Evolutionary conservation across 768 basidiomycete species (phyloP).

Genomic region (Dictyophora rubrovolvata): DNA sequence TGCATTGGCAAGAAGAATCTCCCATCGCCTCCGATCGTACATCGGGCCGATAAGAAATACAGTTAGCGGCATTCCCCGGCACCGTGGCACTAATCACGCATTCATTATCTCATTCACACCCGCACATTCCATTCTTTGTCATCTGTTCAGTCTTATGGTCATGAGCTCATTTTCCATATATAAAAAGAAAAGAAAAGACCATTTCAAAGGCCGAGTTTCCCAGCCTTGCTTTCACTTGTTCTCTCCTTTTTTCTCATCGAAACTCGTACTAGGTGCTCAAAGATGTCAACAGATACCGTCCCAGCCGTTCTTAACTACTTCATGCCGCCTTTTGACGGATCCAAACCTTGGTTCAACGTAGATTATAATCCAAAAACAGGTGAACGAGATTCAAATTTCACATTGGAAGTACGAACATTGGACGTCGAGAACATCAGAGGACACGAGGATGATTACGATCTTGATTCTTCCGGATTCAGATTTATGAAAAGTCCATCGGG

Average conservation of each 20-base stretch:
- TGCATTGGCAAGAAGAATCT: too few relatives aligned
- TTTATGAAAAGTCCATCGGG: slow-evolving; percentile 21
- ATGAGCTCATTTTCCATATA: too few relatives aligned
- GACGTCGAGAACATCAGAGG: slow-evolving; percentile 26
- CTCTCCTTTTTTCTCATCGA: neutral
- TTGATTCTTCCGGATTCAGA: slow-evolving; percentile 37
- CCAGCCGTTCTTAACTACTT: slow-evolving; percentile 22
- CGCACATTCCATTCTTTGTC: too few relatives aligned
- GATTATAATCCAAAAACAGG: slow-evolving; percentile 27
- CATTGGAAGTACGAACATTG: slow-evolving; percentile 9
- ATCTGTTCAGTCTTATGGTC: too few relatives aligned
- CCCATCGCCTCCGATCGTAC: too few relatives aligned
- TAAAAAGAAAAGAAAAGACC: too few relatives aligned
- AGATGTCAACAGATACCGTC: slow-evolving; percentile 1
- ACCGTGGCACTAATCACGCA: too few relatives aligned
- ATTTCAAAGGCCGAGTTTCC: neutral
- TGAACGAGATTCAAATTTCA: slow-evolving; percentile 27
- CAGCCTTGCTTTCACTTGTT: neutral
- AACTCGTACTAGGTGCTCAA: neutral
- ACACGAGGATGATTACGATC: slow-evolving; percentile 20
- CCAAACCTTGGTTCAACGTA: slow-evolving; percentile 28
- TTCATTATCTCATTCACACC: too few relatives aligned
- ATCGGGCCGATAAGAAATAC: too few relatives aligned
- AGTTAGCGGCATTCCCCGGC: too few relatives aligned
- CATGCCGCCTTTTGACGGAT: slow-evolving; percentile 29